Base-by-base conservation (phyloP, 2,329 filamentous ascomycete genomes). In the Cladosporium sp. region DNA sequence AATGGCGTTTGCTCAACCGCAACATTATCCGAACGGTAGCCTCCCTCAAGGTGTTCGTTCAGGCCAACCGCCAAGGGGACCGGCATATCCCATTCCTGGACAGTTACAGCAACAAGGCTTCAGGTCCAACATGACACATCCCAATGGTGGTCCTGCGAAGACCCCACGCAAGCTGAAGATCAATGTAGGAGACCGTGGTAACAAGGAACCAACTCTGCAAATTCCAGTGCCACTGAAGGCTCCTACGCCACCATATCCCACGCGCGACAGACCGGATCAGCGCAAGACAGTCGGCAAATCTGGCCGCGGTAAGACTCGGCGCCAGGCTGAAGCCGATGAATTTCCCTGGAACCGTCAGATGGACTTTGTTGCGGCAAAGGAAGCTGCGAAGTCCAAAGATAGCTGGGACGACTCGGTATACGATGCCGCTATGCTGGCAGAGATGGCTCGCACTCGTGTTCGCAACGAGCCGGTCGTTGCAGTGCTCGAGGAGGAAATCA, bases 321-420 rank as follows among this genome's bases (percentile, higher is more conserved):
- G 64, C 22, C 67, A 61, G 36, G 62, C 63, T n/a, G 63, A 65
- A 52, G 58, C 60, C 37, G 59, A 62, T 22, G 65, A 68, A 34
- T 70, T 70, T 55, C 70, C 71, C 1, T 73, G 71, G 71, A 66
- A 70, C 7, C 63, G 70, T 25, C 17, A 60, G 19, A 51, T 71
- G 11, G 63, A 72, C 59, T 72, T 70, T 57, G 47, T 49, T 19
- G 58, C 61, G 36, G 67, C 63, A 14, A 66, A 63, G 42, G 55
- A 45, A 11, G 59, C 61, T 38, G 64, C 60, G 4, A 65, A 65
- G 50, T 58, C 58, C 22, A 61, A 65, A 17, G 63, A 67, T 19
- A 56, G 25, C 8, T 73, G 70, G 70, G 68, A 73, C 51, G 63
- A 66, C 25, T 62, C 56, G 8, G 62, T 67, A 30, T 73, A 72